phyloP scores from a whole-genome alignment of 345 rosid species.

The Brassica incana region DNA sequence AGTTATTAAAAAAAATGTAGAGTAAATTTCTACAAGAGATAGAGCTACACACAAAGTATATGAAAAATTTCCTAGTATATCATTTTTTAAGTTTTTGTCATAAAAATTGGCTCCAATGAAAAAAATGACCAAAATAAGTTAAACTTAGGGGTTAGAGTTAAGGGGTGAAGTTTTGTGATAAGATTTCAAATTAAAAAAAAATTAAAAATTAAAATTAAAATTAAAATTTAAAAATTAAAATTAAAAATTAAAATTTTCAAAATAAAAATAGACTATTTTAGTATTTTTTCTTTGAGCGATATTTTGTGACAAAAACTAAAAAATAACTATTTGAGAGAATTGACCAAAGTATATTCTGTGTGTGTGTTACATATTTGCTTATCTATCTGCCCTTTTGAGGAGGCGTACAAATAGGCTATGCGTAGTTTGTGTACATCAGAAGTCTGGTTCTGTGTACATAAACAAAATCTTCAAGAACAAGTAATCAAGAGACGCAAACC shows the following conservation, averaged over 20 bases:
- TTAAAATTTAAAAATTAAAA: no score
- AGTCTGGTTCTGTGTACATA: not conserved
- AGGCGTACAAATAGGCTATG: slow-evolving; percentile 16
- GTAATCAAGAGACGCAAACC: not conserved
- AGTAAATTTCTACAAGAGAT: not conserved
- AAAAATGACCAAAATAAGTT: no score
- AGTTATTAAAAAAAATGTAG: slow-evolving; percentile 10
- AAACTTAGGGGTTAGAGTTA: no score
- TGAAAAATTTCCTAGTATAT: no score
- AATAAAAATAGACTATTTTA: not conserved
- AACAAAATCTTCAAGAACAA: not conserved
- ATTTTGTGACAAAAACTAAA: no score
- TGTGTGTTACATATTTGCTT: slow-evolving; percentile 15
- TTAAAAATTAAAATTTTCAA: not conserved
- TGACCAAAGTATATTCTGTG: not conserved
- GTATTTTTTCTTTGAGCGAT: no score
- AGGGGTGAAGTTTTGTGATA: no score
- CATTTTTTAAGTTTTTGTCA: no score
- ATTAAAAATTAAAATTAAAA: no score
- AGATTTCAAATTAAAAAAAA: no score
- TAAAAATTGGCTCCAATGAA: no score
- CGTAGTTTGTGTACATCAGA: slow-evolving; percentile 12
- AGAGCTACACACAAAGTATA: not conserved
- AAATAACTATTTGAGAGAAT: no score
- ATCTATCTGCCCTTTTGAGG: slow-evolving; percentile 27